Evolutionary conservation across 495 filamentous ascomycete species (phyloP).

Genomic region (Ascodesmis nigricans): DNA sequence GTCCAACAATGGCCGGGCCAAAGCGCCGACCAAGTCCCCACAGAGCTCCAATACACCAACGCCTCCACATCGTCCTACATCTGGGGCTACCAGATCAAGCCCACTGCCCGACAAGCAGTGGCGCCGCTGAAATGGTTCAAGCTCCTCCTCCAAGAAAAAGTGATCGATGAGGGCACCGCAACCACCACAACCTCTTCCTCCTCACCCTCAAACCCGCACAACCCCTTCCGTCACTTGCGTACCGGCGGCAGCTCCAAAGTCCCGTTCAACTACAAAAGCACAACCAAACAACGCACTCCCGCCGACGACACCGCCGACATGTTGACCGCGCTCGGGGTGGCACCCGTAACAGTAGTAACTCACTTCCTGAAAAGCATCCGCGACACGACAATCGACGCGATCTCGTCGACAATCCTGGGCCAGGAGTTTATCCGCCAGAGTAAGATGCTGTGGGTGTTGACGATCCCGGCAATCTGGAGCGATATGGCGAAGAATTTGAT

Average conservation of each 20-base stretch:
- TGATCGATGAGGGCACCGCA: no score
- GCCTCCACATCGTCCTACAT: slow-evolving; percentile 25
- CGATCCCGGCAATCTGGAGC: slow-evolving; percentile 56
- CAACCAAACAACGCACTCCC: no score
- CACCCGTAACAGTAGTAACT: not conserved
- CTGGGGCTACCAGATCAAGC: slow-evolving; percentile 58
- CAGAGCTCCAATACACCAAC: no score
- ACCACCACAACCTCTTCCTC: no score
- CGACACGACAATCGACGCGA: slow-evolving; percentile 5
- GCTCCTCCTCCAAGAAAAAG: slow-evolving; percentile 56
- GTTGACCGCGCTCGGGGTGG: slow-evolving; percentile 27
- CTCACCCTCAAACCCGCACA: no score
- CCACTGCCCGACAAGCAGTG: slow-evolving; percentile 42
- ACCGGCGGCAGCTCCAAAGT: no score
- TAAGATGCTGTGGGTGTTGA: slow-evolving; percentile 39
- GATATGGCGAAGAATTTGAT: slow-evolving; percentile 42
- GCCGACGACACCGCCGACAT: slow-evolving; percentile 30
- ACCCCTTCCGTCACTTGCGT: no score
- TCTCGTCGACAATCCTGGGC: not conserved
- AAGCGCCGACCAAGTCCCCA: no score
- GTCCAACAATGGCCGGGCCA: no score
- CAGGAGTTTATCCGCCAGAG: slow-evolving; percentile 24
- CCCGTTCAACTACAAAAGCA: no score
- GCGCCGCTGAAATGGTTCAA: slow-evolving; percentile 60
- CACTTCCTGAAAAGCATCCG: slow-evolving; percentile 11